A percentile compares a stretch with the other conserved stretches of the same genome.
Evolutionary conservation across 495 filamentous ascomycete genomes (phyloP).

Genomic region (Penicillium subrubescens): DNA sequence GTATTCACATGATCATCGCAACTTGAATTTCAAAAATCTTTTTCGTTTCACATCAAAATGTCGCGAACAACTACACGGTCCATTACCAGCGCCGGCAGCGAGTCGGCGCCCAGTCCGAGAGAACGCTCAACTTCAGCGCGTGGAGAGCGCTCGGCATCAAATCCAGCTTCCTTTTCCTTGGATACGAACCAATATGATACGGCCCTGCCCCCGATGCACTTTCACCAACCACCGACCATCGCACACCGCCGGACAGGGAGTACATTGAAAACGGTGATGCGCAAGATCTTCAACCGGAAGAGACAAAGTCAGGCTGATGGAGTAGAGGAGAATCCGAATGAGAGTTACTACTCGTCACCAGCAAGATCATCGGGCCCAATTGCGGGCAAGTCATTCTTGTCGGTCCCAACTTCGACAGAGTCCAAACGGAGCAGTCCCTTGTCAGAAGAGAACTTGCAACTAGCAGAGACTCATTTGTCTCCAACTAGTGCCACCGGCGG

Average conservation of each 20-base stretch:
- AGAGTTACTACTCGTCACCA: constrained; percentile 15
- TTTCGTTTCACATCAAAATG: constrained; percentile 15
- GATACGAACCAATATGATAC: constrained; percentile 31
- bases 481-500: constrained; percentile 27
- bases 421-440: constrained; percentile 34
- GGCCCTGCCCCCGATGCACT: constrained; percentile 30
- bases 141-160: constrained; percentile 22
- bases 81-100: constrained; percentile 28
- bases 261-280: constrained; percentile 51
- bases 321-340: constrained; percentile 30
- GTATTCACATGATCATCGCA: not conserved
- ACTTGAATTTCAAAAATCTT: not conserved
- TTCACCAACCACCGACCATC: constrained; percentile 19
- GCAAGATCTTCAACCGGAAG: constrained; percentile 49
- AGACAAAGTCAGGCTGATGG: constrained; percentile 41
- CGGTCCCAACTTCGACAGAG: constrained; percentile 27
- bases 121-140: constrained; percentile 20
- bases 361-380: constrained; percentile 6
- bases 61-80: constrained; percentile 19
- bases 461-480: constrained; percentile 27
- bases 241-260: constrained; percentile 46
- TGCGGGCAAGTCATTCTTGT: constrained; percentile 18
- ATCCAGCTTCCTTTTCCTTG: constrained; percentile 17
- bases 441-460: constrained; percentile 23
- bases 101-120: constrained; percentile 17